phyloP scores from a whole-genome alignment of 495 filamentous ascomycete species.

The Lindgomyces ingoldianus region DNA sequence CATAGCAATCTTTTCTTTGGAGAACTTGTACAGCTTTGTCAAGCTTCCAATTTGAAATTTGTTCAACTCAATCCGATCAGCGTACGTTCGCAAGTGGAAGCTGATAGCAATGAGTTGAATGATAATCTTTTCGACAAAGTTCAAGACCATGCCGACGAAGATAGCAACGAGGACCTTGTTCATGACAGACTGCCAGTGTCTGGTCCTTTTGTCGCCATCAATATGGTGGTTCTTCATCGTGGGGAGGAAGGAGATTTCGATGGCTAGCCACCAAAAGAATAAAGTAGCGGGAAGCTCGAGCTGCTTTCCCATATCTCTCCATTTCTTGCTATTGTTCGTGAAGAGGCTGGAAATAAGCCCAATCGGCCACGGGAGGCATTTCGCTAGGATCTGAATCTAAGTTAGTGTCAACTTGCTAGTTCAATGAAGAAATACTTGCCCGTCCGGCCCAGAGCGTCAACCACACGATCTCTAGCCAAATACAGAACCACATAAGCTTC shows the following conservation, averaged over 20 bases:
- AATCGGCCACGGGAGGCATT: conserved; percentile 69
- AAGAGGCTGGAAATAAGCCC: conserved; percentile 70
- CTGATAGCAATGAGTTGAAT: conserved; percentile 93
- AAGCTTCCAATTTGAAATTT: conserved; percentile 83
- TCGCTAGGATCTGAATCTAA: conserved; percentile 56
- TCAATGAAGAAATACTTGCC: not conserved
- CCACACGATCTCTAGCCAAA: conserved; percentile 95
- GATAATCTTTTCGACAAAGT: conserved; percentile 89
- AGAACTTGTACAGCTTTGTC: conserved; percentile 79
- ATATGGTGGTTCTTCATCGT: conserved; percentile 76
- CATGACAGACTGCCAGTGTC: conserved; percentile 71
- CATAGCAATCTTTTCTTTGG: conserved; percentile 69
- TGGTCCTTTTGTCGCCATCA: conserved; percentile 53
- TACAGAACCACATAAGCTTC: conserved; percentile 81
- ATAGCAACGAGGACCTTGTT: conserved; percentile 86
- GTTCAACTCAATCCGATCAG: conserved; percentile 88
- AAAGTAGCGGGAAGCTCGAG: conserved; percentile 83
- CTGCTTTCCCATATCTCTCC: conserved; percentile 84
- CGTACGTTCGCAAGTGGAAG: conserved; percentile 89
- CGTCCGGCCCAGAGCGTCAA: conserved; percentile 82
- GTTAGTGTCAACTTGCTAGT: not conserved
- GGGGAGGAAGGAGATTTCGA: conserved; percentile 72
- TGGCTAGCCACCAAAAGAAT: conserved; percentile 90
- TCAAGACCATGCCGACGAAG: conserved; percentile 77
- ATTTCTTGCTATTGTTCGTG: conserved; percentile 90